Base-by-base conservation (phyloP, 208 protist species). In the Phytomonas sp. region DNA sequence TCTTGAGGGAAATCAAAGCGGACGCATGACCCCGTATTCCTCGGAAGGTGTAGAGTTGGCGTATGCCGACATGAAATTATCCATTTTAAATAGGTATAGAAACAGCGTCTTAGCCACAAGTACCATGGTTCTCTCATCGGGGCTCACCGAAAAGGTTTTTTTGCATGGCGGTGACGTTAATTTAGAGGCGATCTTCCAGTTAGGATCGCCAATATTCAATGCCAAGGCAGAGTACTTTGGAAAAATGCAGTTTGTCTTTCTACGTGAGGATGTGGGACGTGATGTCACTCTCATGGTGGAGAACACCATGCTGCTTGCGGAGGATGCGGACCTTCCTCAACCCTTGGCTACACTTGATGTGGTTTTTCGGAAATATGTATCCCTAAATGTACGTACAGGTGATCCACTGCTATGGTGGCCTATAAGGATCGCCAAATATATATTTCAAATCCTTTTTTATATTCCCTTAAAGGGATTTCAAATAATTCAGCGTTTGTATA, bases 201-300 rank as follows among this genome's bases (percentile, higher is more conserved):
- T 76, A n/a, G 72, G 64, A 7, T 71, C 74, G 0, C 76, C 83
- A 4, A 83, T 93, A 77, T 93, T 93, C 65, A 84, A 80, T 65
- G 81, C 81, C 2, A 45, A 65, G 33, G 84, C 81, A 16, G 75
- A 79, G 59, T 93, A 93, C 70, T 68, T 71, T 29, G 85, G 74
- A 0, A 69, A 77, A 16, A 4, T 88, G 72, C 85, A 93, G 67
- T 67, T 93, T 29, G 83, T 93, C 23, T 79, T 93, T 49, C 33
- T 74, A 3, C 73, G 72, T 33, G 88, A 93, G 72, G 77, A 77
- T 2, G 61, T 73, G 0, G 80, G 82, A 8, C 82, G 83, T 19
- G 79, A 87, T 30, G 66, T 86, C 2, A 73, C 81, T 7, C 62
- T 93, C 26, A 67, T 93, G 60, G 72, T 89, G 29, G 79, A 89